Evolutionary conservation across 441 rosid genomes (phyloP).

Genomic region (Raphanus hybrid): DNA sequence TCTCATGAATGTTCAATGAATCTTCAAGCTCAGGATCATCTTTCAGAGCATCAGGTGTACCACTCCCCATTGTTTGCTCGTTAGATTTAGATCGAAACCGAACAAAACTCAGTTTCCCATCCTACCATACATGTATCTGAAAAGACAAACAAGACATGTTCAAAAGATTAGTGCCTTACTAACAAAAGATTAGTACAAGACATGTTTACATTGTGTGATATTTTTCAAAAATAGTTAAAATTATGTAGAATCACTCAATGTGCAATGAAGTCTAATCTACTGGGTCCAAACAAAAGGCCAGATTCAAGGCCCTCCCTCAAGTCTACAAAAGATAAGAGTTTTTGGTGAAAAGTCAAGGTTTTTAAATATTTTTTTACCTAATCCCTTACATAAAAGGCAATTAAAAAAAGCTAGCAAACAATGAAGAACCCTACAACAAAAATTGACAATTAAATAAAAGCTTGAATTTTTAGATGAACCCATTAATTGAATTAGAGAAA

Average conservation of each 20-base stretch:
- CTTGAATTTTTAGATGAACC: constrained; percentile 25
- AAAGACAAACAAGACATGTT: constrained; percentile 10
- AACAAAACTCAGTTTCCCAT: constrained; percentile 34
- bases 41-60: constrained; percentile 35
- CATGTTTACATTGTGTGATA: neutral
- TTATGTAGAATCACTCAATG: neutral
- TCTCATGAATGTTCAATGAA: constrained; percentile 37
- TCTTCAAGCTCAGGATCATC: constrained; percentile 48
- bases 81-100: constrained; percentile 23
- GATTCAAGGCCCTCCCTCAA: constrained; percentile 10
- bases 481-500: constrained; percentile 27
- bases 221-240: neutral
- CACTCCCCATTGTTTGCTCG: constrained; percentile 53
- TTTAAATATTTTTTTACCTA: constrained; percentile 24
- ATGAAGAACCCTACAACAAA: constrained; percentile 32
- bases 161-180: neutral
- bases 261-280: constrained; percentile 4
- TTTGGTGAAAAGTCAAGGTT: constrained; percentile 29
- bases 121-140: constrained; percentile 14
- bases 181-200: constrained; percentile 5
- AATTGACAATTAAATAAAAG: constrained; percentile 19
- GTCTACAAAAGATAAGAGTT: constrained; percentile 16
- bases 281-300: constrained; percentile 4
- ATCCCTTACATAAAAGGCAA: constrained; percentile 42
- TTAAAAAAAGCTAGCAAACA: constrained; percentile 4